Base-by-base conservation (phyloP, 345 rosid genomes). In the Erysimum cheiranthoides region DNA sequence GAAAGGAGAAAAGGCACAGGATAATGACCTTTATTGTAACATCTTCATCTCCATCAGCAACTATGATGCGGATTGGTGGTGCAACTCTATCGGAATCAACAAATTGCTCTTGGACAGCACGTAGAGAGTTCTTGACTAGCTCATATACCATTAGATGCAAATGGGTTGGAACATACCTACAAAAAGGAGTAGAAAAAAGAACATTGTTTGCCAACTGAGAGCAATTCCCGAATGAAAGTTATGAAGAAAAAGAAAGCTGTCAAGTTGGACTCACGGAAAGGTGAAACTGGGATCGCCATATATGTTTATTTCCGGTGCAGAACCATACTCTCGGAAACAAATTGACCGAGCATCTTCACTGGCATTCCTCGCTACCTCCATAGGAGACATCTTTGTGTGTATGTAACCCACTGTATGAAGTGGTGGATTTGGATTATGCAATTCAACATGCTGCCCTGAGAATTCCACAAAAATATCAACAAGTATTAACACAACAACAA, bases 371-470 rank as follows among this genome's bases (percentile, higher is more conserved):
- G 99, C 97, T 50, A 93, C 92, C 83, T 86, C 90, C 82, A 93
- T 58, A 0, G 99, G 99, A 80, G 99, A 96, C 98, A 90, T 93
- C 82, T 87, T 90, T 34, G 98, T 90, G 79, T 96, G 84, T 80
- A 96, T 96, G 80, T 83, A 93, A 40, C 99, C 99, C 50, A 96
- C 86, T 11, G 84, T 80, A 73, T 89, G 85, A 60, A 88, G 97
- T 69, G 88, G 89, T 4, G 99, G 96, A 27, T 89, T 87, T 43
- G 94, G 94, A 80, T 93, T 93, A 82, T 96, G 99, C 86, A 96
- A 79, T 83, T 96, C 97, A 74, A 96, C 99, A 57, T 96, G 99
- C 88, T 96, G 98, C 85, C 97, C 99, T 93, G 94, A 70, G 57
- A 65, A 80, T 79, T 64, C 74, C 71, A 74, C 28, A 5, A 45